These are phyloP conservation scores for Lasiodiplodia sp. DNA, from an alignment of 2,329 filamentous ascomycete genomes.

Conservation along the genomic window DNA sequence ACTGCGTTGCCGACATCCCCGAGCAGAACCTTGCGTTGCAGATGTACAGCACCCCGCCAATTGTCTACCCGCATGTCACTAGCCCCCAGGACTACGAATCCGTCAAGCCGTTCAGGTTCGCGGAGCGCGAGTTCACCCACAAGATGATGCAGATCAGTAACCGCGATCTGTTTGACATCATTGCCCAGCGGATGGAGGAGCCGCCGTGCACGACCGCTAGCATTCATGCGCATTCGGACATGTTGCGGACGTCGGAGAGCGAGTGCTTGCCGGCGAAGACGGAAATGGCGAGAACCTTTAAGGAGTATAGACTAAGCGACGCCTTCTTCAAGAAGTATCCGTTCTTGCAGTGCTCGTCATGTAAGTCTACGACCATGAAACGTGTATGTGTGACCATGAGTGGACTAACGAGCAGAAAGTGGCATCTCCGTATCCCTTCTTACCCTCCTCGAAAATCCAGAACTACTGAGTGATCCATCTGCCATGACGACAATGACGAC, in stretches of 20 bases:
- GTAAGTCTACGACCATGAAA: not conserved
- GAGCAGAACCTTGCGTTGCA: conserved; percentile 14
- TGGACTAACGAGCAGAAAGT: not conserved
- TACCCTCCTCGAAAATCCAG: not conserved
- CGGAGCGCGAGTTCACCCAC: not conserved
- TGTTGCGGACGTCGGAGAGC: not conserved
- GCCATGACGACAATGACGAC: too few species aligned
- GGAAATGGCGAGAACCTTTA: not conserved
- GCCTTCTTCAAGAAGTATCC: conserved; percentile 26
- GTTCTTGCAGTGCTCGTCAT: conserved; percentile 18
- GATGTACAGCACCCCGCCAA: conserved; percentile 3
- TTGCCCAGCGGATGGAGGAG: conserved; percentile 3
- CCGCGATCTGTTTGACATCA: conserved; percentile 6
- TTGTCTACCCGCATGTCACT: not conserved
- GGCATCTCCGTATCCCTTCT: conserved; percentile 2
- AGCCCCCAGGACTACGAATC: not conserved
- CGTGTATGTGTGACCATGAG: not conserved
- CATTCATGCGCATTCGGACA: not conserved
- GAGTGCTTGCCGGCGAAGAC: not conserved
- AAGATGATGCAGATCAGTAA: not conserved
- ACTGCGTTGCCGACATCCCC: conserved; percentile 20
- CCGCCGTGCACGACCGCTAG: not conserved
- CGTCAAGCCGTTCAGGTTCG: not conserved
- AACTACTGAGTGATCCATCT: not conserved
- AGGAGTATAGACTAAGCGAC: conserved; percentile 12